Base-by-base conservation (phyloP, 441 rosid species). In the Corymbia calophylla region DNA sequence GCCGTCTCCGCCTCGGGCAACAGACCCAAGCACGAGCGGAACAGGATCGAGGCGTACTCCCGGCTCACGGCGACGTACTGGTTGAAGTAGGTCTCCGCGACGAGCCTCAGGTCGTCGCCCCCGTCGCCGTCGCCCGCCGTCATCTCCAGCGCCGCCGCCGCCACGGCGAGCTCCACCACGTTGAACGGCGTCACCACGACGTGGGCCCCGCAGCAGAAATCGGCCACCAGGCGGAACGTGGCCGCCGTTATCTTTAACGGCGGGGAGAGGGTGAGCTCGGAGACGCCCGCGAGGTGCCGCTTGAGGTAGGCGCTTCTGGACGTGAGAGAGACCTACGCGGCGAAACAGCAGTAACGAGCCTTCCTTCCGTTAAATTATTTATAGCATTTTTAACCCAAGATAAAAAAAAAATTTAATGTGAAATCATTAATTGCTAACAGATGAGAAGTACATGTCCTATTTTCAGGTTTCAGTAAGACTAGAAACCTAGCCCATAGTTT, bases 1-100 rank as follows among this genome's bases (percentile, higher is more conserved):
- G 90, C 77, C 89, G 98, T 95, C 88, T 97, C 99, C 6, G 98
- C 95, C 90, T 97, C 99, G 1, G 99, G 99, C 25, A 97, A 96
- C 93, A 93, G 86, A n/a, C 87, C 73, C 55, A 97, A 86, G 88
- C 98, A 93, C 12, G 97, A 94, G 12, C 95, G 94, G 92, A 97
- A 93, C 87, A 95, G 95, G 27, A 93, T 90, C 86, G 60, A 80
- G 23, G 93, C 93, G 89, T 92, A 92, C 87, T 95, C 97, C 53
- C 64, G 88, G 66, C 91, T 93, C 53, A 91, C 91, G 86, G 92
- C 77, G 53, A 95, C 92, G 64, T 93, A 91, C 53, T 92, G 94
- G 27, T 91, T 91, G 94, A 97, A 96, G 92, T 95, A 95, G 23
- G 93, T 44, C 90, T 97, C 99, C 48, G 97, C 92, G 32, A 95